Evolutionary conservation across 371 early-diverging fungal species (phyloP), one percentile per base, ranked within the genome.

Genomic region (Lichtheimia ornata): DNA sequence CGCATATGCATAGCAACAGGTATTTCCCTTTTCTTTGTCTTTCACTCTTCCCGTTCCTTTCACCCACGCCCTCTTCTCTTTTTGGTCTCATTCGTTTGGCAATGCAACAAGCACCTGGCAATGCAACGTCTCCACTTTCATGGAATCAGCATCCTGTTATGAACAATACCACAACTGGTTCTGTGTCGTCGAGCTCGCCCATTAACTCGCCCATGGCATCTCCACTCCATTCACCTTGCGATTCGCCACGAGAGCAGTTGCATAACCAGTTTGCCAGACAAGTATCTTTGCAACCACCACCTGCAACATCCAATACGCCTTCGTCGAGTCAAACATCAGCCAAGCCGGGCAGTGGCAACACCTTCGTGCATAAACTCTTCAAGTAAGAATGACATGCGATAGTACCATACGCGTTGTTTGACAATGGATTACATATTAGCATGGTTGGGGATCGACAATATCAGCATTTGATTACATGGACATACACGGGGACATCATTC

Each of bases 391-490:
- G n/a, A 13, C 45, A n/a, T 20, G 12, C 3, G 9, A 22, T 43
- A 4, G 0, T 14, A 1, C n/a, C 11, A 14, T 40, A 17, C n/a
- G 12, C 9, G 4, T 15, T 15, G 24, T 54, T 18, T 4, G 18
- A 55, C n/a, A 20, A 22, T 20, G 28, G 15, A 43, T 64, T 41
- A 51, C 13, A 42, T n/a, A 27, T 35, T 65, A 86, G 88, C 70
- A 91, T 94, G 91, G 88, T 92, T 30, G 76, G 82, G 52, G 91
- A 91, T 73, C 78, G 77, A 54, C 79, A 82, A 56, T 86, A 88
- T 65, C 88, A 89, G 63, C 86, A 90, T 71, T 71, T 90, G 61
- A 92, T 94, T 57, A 82, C 86, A 18, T 94, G 94, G 94, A 89
- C 87, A 71, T 83, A 82, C 52, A 79, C 87, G 11, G 94, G 94